A percentile compares a stretch with the other conserved stretches of the same genome.
Conservation (phyloP, 2,329 filamentous ascomycete genomes). For the Ophiobolus disseminans region DNA sequence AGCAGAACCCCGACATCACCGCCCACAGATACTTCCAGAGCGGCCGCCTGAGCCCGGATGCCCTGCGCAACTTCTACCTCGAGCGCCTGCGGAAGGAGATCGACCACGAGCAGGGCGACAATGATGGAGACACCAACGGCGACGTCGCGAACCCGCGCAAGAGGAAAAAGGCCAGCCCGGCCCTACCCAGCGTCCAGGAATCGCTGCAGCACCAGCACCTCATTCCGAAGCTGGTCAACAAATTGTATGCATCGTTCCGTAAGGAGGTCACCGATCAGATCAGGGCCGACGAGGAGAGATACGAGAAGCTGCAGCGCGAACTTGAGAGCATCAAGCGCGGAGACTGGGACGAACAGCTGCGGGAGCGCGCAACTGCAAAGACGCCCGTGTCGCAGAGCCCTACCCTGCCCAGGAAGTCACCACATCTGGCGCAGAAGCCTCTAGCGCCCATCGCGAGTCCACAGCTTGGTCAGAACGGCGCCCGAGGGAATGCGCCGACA, state of each 20-base stretch:
- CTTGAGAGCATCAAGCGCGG: conserved; percentile 72
- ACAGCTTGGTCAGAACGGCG: conserved; percentile 14
- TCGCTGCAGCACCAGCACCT: conserved; percentile 70
- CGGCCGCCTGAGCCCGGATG: conserved; percentile 75
- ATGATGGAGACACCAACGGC: conserved; percentile 49
- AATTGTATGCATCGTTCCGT: conserved; percentile 77
- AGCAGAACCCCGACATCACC: conserved; percentile 74
- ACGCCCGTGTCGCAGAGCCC: conserved; percentile 32
- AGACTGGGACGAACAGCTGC: conserved; percentile 57
- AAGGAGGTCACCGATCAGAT: conserved; percentile 74
- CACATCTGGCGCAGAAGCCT: conserved; percentile 27
- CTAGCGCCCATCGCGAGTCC: conserved; percentile 16
- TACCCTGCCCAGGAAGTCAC: conserved; percentile 33
- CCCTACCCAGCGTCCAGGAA: conserved; percentile 70
- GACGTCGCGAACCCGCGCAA: conserved; percentile 64
- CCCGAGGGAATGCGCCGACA: conserved; percentile 12
- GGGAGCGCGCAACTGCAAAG: conserved; percentile 30
- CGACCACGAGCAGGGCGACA: conserved; percentile 57
- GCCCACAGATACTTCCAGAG: conserved; percentile 75
- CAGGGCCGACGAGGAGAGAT: conserved; percentile 73
- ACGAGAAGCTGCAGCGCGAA: conserved; percentile 69
- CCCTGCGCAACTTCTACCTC: conserved; percentile 80
- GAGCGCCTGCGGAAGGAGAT: conserved; percentile 77
- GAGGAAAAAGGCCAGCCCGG: conserved; percentile 71
- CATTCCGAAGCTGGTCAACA: conserved; percentile 73